phyloP scores from a whole-genome alignment of 2,329 filamentous ascomycete genomes.

The Xylariaceae sp. region DNA sequence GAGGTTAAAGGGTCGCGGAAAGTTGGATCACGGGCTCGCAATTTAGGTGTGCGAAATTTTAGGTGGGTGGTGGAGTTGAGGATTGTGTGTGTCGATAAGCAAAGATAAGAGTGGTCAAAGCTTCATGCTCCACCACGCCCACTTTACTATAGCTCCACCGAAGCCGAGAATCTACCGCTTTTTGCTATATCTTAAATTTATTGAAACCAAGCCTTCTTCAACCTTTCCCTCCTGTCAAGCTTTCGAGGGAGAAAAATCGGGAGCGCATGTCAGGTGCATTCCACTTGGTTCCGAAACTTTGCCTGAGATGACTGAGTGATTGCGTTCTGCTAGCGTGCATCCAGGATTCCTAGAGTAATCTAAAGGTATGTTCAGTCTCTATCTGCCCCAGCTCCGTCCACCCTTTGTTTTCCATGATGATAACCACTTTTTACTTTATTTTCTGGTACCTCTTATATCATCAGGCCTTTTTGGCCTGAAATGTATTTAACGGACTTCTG shows the following conservation, averaged over 20 bases:
- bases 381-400: constrained; percentile 24
- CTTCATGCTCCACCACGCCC: constrained; percentile 1
- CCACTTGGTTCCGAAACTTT: too few relatives aligned
- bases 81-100: constrained; percentile 37
- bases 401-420: constrained; percentile 68
- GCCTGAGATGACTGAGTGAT: too few relatives aligned
- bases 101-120: constrained; percentile 31
- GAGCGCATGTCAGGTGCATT: too few relatives aligned
- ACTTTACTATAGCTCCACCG: not conserved
- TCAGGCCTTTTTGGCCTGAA: constrained; percentile 65
- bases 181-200: constrained; percentile 18
- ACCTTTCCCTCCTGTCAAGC: constrained; percentile 1
- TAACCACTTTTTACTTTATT: constrained; percentile 63
- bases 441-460: constrained; percentile 99
- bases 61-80: constrained; percentile 16
- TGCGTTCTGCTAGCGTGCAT: not conserved
- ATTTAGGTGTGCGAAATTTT: constrained; percentile 33
- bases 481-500: constrained; percentile 90
- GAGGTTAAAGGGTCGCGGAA: constrained; percentile 25
- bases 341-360: not conserved
- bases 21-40: constrained; percentile 30
- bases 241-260: not conserved
- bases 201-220: not conserved
- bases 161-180: constrained; percentile 28
- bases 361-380: constrained; percentile 46